A percentile compares a stretch with the other conserved stretches of the same genome.
Evolutionary conservation across 352 stramenopile species (phyloP).

Genomic region (Phytophthora boehmeriae): DNA sequence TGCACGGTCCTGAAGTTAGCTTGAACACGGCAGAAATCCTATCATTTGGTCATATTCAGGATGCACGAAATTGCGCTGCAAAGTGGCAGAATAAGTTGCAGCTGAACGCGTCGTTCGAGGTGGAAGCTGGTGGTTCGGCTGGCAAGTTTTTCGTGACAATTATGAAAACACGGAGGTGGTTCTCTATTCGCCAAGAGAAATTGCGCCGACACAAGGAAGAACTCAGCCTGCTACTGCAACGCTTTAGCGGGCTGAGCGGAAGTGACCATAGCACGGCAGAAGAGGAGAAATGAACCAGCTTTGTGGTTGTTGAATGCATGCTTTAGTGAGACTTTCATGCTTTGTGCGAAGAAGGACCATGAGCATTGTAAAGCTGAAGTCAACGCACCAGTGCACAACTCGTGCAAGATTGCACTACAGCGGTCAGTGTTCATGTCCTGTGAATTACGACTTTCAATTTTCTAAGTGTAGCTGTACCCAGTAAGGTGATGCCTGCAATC

Average conservation of each 20-base stretch:
- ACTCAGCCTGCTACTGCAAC: background rate
- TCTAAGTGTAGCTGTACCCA: too few species aligned
- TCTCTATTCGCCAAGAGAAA: background rate
- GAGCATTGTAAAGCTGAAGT: too few species aligned
- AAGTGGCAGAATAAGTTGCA: constrained; percentile 7
- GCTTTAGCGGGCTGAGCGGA: background rate
- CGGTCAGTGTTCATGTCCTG: too few species aligned
- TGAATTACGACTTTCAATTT: too few species aligned
- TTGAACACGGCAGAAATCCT: constrained; percentile 9
- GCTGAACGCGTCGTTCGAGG: constrained; percentile 2
- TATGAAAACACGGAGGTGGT: constrained; percentile 1
- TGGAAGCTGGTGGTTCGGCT: background rate
- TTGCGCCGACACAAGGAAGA: background rate
- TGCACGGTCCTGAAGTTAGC: constrained; percentile 13
- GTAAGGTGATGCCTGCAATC: too few species aligned
- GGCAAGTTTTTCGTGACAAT: background rate
- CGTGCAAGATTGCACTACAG: too few species aligned
- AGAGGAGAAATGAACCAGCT: too few species aligned
- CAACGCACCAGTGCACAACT: too few species aligned
- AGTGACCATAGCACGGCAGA: background rate
- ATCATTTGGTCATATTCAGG: constrained; percentile 1
- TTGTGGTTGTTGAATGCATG: too few species aligned
- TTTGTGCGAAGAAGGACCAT: too few species aligned
- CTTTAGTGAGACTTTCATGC: too few species aligned
- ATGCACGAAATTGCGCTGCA: constrained; percentile 8